These are phyloP conservation scores for Bipolaris oryzae DNA, from an alignment of 2,329 filamentous ascomycete species.

Conservation along the genomic window DNA sequence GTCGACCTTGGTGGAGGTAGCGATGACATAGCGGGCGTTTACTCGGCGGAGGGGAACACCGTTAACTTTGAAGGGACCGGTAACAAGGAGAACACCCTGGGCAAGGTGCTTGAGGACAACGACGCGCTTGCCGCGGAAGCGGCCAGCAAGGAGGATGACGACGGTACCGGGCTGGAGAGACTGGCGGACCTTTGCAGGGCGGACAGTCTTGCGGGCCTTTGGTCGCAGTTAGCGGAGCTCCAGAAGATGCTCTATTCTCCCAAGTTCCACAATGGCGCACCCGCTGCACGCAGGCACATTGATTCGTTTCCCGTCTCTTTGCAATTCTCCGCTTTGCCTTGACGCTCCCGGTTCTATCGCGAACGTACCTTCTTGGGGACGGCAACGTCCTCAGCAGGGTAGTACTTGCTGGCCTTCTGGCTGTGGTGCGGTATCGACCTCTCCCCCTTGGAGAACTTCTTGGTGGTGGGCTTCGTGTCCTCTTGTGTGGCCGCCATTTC, in stretches of 20 bases:
- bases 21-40: conserved; percentile 92
- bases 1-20: conserved; percentile 84
- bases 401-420: conserved; percentile 99
- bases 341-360: conserved; percentile 22
- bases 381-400: conserved; percentile 90
- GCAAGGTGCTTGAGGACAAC: conserved; percentile 97
- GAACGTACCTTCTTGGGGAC: conserved; percentile 91
- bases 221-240: conserved; percentile 36
- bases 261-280: conserved; percentile 5
- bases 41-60: conserved; percentile 94
- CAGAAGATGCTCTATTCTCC: conserved; percentile 10
- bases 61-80: conserved; percentile 99
- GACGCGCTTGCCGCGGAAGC: conserved; percentile 99
- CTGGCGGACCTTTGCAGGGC: conserved; percentile 83
- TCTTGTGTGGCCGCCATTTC: conserved; percentile 66
- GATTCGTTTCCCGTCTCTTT: conserved; percentile 5
- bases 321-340: conserved; percentile 23
- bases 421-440: conserved; percentile 83
- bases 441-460: conserved; percentile 98
- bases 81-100: conserved; percentile 98
- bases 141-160: conserved; percentile 98
- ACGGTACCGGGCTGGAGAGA: conserved; percentile 93
- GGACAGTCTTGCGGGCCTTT: conserved; percentile 93
- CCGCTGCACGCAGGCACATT: conserved; percentile 11
- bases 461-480: conserved; percentile 60